phyloP scores from a whole-genome alignment of 306 rosid species.

The Cucurbita moschata region DNA sequence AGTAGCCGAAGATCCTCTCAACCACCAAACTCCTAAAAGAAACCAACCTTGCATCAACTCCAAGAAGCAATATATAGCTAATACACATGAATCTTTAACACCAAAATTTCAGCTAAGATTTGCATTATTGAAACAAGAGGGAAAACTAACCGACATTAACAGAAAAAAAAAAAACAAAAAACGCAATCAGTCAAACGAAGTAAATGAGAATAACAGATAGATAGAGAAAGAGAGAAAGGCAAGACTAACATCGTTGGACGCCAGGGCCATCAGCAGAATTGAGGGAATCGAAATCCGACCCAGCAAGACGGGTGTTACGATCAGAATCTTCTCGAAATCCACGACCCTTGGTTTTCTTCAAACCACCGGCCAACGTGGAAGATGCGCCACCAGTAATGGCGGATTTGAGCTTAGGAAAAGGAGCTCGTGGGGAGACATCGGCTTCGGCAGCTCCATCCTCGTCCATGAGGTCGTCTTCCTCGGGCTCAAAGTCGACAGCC shows the following conservation, averaged over 20 bases:
- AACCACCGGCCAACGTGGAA: slow-evolving; percentile 30
- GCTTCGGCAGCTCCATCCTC: slow-evolving; percentile 73
- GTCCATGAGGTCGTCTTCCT: slow-evolving; percentile 98
- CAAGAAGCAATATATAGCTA: neutral
- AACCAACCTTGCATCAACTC: neutral
- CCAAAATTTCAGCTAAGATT: neutral
- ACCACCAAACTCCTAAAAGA: neutral
- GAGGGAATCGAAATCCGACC: slow-evolving; percentile 71
- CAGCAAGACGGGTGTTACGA: slow-evolving; percentile 56
- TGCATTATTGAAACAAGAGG: neutral
- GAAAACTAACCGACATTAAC: neutral
- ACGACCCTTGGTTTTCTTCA: slow-evolving; percentile 87
- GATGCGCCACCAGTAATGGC: slow-evolving; percentile 67
- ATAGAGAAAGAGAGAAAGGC: neutral
- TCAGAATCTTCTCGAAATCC: slow-evolving; percentile 82
- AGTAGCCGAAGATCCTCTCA: neutral
- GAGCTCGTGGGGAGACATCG: slow-evolving; percentile 70
- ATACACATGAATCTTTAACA: neutral
- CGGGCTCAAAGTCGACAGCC: slow-evolving; percentile 95
- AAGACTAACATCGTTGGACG: slow-evolving; percentile 69
- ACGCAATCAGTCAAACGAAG: neutral
- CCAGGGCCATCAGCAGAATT: slow-evolving; percentile 66
- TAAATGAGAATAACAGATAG: neutral
- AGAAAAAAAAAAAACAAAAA: neutral
- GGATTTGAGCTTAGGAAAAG: slow-evolving; percentile 83